Conservation (phyloP, 306 rosid species). For the Inga laurina region DNA sequence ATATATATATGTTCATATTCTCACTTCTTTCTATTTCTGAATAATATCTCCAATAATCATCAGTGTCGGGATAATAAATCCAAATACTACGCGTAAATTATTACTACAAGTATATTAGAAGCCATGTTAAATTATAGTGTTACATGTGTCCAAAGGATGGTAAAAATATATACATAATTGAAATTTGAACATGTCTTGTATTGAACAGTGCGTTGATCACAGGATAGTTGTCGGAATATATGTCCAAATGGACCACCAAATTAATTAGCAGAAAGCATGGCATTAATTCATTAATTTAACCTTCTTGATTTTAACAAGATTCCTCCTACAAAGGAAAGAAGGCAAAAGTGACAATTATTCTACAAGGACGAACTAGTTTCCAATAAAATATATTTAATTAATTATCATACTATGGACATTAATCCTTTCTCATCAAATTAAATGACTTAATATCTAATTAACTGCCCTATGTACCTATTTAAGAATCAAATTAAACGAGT, state of each 20-base stretch:
- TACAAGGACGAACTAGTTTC: not conserved
- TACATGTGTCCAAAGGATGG: not conserved
- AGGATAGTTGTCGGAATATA: not conserved
- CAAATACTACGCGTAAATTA: not conserved
- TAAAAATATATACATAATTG: not conserved
- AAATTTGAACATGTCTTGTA: not conserved
- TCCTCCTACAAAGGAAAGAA: not conserved
- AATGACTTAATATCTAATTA: not conserved
- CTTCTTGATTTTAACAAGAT: not conserved
- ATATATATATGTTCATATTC: too few relatives aligned
- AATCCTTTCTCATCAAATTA: not conserved
- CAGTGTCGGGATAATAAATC: not conserved
- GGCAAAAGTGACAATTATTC: not conserved
- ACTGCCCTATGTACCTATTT: not conserved
- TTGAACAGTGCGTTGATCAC: not conserved
- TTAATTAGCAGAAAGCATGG: not conserved
- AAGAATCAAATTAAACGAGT: not conserved
- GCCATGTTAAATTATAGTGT: not conserved
- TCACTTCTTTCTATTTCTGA: too few relatives aligned
- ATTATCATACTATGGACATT: not conserved
- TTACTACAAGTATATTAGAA: not conserved
- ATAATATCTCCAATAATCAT: too few relatives aligned
- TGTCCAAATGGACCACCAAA: not conserved
- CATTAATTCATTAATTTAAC: not conserved
- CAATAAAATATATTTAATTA: not conserved